These are phyloP conservation scores for Pharus latifolius DNA, from an alignment of 176 grass and related monocot genomes.

Conservation along the genomic window DNA sequence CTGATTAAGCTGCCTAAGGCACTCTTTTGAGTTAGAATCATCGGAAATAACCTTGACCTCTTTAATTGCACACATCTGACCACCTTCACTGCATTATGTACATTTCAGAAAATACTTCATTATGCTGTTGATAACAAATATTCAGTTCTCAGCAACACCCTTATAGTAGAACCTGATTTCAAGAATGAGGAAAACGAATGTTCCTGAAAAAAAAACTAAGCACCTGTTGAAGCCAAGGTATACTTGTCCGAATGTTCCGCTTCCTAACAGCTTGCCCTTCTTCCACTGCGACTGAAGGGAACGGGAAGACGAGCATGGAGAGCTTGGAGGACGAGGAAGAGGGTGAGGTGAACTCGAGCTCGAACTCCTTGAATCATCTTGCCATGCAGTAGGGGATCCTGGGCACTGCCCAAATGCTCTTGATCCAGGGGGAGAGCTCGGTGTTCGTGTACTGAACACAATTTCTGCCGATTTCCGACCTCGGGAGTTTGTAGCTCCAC, in stretches of 20 bases:
- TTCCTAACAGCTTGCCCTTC: constrained; percentile 70
- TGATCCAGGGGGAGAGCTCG: constrained; percentile 26
- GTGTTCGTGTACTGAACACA: constrained; percentile 20
- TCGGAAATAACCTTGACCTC: constrained; percentile 94
- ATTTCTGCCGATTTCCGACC: constrained; percentile 46
- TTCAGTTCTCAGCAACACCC: neutral
- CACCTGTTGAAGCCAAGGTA: constrained; percentile 81
- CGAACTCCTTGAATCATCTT: constrained; percentile 41
- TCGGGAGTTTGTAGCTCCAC: constrained; percentile 14
- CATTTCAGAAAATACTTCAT: constrained; percentile 5
- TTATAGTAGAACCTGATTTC: neutral
- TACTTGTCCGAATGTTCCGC: constrained; percentile 87
- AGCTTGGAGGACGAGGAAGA: constrained; percentile 55
- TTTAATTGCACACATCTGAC: constrained; percentile 98
- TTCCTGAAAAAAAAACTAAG: neutral
- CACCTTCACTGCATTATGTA: constrained; percentile 52
- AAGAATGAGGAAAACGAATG: neutral
- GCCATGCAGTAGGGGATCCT: constrained; percentile 41
- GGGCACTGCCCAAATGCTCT: constrained; percentile 42
- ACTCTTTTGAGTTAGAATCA: constrained; percentile 95
- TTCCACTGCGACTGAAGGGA: constrained; percentile 56
- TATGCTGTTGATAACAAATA: neutral
- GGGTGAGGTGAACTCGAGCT: constrained; percentile 51
- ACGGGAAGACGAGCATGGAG: constrained; percentile 37
- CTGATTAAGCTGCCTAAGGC: constrained; percentile 87